These are phyloP conservation scores for Wickerhamiella spandovensis DNA, from an alignment of 805 yeast genomes.

Conservation along the genomic window DNA sequence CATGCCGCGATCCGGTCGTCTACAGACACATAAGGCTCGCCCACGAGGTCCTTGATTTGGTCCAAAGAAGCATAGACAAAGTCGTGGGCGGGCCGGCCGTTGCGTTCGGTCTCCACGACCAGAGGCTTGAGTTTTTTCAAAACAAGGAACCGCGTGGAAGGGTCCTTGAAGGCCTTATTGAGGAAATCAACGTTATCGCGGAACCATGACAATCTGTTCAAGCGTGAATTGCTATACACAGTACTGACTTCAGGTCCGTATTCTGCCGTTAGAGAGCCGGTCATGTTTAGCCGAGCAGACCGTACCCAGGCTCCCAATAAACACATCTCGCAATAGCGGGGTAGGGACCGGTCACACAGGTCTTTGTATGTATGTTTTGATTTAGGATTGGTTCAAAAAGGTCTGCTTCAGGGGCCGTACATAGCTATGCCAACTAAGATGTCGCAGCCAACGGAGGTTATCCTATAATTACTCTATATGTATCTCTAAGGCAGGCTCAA, in stretches of 20 bases:
- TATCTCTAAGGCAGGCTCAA: too few species aligned
- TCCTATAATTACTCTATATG: too few species aligned
- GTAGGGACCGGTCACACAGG: too few species aligned
- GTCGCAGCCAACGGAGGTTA: too few species aligned
- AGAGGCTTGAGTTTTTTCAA: constrained; percentile 21
- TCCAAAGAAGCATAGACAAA: constrained; percentile 26
- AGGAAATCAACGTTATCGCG: constrained; percentile 44
- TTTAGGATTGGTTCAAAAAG: too few species aligned
- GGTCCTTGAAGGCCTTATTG: constrained; percentile 31
- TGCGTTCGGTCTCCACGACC: constrained; percentile 7
- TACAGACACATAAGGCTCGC: constrained; percentile 24
- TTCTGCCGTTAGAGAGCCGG: constrained; percentile 15
- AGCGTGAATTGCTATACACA: constrained; percentile 37
- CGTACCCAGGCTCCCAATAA: background rate
- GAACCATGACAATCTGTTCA: constrained; percentile 53
- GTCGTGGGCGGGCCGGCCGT: constrained; percentile 7
- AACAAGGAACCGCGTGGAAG: constrained; percentile 38
- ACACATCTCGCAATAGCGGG: background rate
- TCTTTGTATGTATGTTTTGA: too few species aligned
- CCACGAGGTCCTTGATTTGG: constrained; percentile 22
- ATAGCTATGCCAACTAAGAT: too few species aligned
- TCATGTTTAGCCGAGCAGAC: background rate
- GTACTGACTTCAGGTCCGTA: constrained; percentile 23
- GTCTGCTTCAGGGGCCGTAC: too few species aligned
- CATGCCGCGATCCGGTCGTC: constrained; percentile 24